Evolutionary conservation across 805 yeast genomes (phyloP), one percentile per base, ranked within the genome.

Genomic region (Wickerhamomyces alni): DNA sequence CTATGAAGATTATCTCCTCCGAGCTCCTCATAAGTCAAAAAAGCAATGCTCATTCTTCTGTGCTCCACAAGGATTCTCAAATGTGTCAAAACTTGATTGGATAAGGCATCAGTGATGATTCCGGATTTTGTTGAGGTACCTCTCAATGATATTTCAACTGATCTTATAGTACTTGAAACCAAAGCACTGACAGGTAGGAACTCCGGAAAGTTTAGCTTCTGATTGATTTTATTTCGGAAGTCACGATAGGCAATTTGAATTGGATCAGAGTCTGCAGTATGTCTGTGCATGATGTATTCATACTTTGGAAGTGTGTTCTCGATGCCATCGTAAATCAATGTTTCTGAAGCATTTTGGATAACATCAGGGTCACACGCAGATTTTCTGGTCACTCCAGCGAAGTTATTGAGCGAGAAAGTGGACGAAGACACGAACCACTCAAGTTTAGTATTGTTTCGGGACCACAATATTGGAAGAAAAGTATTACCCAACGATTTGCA

Each of bases 401-500:
- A n/a, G n/a, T n/a, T n/a, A n/a, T n/a, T n/a, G n/a, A n/a, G n/a
- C n/a, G n/a, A n/a, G n/a, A n/a, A n/a, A n/a, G n/a, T n/a, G n/a
- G n/a, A n/a, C n/a, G n/a, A n/a, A n/a, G 30, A 16, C 2, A 47
- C 21, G 32, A 46, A 51, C 3, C 44, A 41, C 1, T 38, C 15
- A 3, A 52, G 29, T 4, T 33, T 43, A 35, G 65, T 51, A 33
- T 58, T 62, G 52, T 82, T 82, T 4, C 64, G 50, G 3, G 67
- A 53, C 77, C 86, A 82, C 27, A 82, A 55, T 1, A 84, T 66
- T 0, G 98, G 99, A 32, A 91, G 63, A 55, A 91, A 87, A 43
- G 82, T 71, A 55, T 91, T 91, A 54, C 83, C 84, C 33, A 91
- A 67, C 0, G 95, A 82, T 44, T 87, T 87, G 66, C 99, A 91